Evolutionary conservation across 2,329 filamentous ascomycete genomes (phyloP).

Genomic region (Sclerotinia subarctica): DNA sequence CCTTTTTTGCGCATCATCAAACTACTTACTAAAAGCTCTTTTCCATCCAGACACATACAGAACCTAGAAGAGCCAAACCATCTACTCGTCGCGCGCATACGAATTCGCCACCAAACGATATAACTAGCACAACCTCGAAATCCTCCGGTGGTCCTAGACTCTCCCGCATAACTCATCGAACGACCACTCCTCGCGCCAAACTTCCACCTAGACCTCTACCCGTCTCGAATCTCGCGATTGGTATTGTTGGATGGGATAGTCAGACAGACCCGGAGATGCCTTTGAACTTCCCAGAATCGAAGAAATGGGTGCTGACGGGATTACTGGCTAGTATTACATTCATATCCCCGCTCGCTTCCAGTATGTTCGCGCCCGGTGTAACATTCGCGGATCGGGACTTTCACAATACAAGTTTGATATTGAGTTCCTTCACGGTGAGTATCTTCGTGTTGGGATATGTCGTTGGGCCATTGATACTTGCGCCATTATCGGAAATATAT

Average conservation of each 20-base stretch:
- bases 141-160: constrained; percentile 30
- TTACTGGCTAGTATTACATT: constrained; percentile 39
- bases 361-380: constrained; percentile 67
- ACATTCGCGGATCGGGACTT: constrained; percentile 61
- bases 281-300: constrained; percentile 47
- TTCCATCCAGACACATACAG: constrained; percentile 22
- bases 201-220: constrained; percentile 38
- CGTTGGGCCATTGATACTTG: constrained; percentile 31
- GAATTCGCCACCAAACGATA: not conserved
- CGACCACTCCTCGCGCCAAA: constrained; percentile 25
- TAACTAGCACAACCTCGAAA: constrained; percentile 23
- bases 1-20: not conserved
- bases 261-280: constrained; percentile 57
- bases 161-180: constrained; percentile 28
- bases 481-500: constrained; percentile 59
- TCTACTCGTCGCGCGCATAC: not conserved
- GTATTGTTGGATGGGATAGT: constrained; percentile 59
- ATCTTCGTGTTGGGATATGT: constrained; percentile 33
- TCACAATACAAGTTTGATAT: constrained; percentile 40
- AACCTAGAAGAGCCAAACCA: constrained; percentile 3
- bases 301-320: constrained; percentile 36
- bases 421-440: constrained; percentile 58
- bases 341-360: constrained; percentile 40
- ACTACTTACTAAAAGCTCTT: constrained; percentile 5
- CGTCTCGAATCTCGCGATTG: constrained; percentile 48